Evolutionary conservation across 345 rosid genomes (phyloP), one percentile per base, ranked within the genome.

Genomic region (Populus tremula): DNA sequence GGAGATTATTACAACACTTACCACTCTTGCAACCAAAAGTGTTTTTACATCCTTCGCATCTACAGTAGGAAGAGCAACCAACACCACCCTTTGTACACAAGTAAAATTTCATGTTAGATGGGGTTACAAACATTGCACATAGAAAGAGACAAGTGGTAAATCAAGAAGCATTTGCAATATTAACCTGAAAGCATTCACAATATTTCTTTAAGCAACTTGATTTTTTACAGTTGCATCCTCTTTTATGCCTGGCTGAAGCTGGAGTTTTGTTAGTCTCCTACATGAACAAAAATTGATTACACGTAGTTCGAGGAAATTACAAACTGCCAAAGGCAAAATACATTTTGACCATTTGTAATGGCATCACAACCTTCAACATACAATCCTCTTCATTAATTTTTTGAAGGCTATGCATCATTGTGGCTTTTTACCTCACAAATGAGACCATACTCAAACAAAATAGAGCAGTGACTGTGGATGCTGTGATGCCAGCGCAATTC

Each of bases 171-270:
- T 53, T 53, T 53, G 59, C 59, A 53, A 53, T 39, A 13, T 17
- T 78, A 84, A 90, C 97, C 94, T 85, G 87, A 77, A 80, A 89
- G 87, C 97, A 92, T 85, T 92, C 97, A 2, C 97, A 91, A 76
- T 92, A 93, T 84, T 82, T 91, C 88, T 93, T 90, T 68, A 84
- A 82, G 87, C 98, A 93, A 65, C 87, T 85, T 74, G 96, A 93
- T 81, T 80, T 91, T 81, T 64, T 90, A 80, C 98, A 93, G 84
- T 89, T 91, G 89, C 98, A 93, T 84, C 98, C 98, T 81, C 87
- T 87, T 72, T 80, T 87, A 77, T 93, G 98, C 83, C 93, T 87
- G 68, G 92, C 93, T 79, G 94, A 89, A 61, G 85, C 91, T 29
- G 94, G 96, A 79, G 98, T 88, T 80, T 86, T 87, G 80, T 47